Evolutionary conservation across 2,329 filamentous ascomycete species (phyloP).

Genomic region (Coleophoma eucalyptorum): DNA sequence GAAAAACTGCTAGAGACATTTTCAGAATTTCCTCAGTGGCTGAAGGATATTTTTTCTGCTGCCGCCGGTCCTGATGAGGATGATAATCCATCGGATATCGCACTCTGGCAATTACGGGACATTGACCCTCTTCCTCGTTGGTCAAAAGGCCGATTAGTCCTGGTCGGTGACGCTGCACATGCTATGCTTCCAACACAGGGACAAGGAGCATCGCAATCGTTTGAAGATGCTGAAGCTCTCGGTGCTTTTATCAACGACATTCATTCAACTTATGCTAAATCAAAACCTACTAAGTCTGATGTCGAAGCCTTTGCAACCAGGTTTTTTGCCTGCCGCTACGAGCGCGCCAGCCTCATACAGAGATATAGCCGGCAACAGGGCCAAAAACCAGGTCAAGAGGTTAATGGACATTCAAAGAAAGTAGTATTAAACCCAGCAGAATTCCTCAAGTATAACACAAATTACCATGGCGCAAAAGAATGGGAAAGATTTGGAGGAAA

Average conservation of each 20-base stretch:
- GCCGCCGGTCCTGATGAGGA: constrained; percentile 13
- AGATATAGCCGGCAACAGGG: constrained; percentile 38
- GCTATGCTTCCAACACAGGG: constrained; percentile 40
- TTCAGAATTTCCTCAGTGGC: constrained; percentile 36
- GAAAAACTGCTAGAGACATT: constrained; percentile 35
- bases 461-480: constrained; percentile 30
- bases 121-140: constrained; percentile 34
- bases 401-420: constrained; percentile 22
- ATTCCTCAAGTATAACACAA: constrained; percentile 38
- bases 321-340: constrained; percentile 27
- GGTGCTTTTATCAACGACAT: constrained; percentile 24
- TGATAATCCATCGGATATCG: constrained; percentile 7
- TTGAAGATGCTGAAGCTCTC: constrained; percentile 37
- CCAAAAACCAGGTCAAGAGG: constrained; percentile 30
- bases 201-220: constrained; percentile 36
- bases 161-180: constrained; percentile 44
- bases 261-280: not conserved
- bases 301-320: constrained; percentile 18
- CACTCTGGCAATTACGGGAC: constrained; percentile 41
- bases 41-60: constrained; percentile 28
- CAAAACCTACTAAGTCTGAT: constrained; percentile 12
- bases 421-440: constrained; percentile 33
- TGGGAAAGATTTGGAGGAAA: constrained; percentile 22
- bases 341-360: constrained; percentile 36
- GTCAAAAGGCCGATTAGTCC: constrained; percentile 31